Conservation (phyloP, 257 asterid genomes). For the Penstemon newberryi region DNA sequence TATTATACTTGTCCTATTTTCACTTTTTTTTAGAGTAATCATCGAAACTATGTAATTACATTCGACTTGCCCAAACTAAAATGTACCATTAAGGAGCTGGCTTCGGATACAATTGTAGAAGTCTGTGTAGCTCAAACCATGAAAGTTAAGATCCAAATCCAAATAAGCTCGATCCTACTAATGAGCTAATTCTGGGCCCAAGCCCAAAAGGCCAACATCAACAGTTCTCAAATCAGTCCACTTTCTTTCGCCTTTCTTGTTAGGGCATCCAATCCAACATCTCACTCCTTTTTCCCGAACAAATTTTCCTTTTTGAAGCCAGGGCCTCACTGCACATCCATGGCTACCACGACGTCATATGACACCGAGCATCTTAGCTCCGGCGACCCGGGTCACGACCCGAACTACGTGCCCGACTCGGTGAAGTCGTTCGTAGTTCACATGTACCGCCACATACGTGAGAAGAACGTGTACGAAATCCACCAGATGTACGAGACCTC, state of each 20-base stretch:
- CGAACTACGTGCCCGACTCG: constrained; percentile 83
- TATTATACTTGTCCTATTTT: too few relatives aligned
- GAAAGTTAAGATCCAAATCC: too few relatives aligned
- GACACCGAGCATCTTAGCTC: constrained; percentile 47
- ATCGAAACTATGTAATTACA: too few relatives aligned
- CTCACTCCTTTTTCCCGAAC: neutral
- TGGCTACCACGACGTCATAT: constrained; percentile 57
- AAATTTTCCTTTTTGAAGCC: neutral
- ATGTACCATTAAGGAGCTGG: too few relatives aligned
- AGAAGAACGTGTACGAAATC: constrained; percentile 94
- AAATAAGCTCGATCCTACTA: too few relatives aligned
- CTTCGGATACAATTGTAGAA: too few relatives aligned
- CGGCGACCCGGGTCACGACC: constrained; percentile 65
- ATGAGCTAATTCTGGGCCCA: neutral
- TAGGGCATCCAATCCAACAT: neutral
- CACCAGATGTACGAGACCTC: constrained; percentile 94
- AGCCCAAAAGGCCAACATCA: constrained; percentile 1
- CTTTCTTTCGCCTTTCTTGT: neutral
- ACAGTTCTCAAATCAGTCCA: neutral
- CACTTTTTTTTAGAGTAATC: too few relatives aligned
- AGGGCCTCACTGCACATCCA: constrained; percentile 25
- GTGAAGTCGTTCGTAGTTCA: constrained; percentile 85
- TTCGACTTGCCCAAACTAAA: too few relatives aligned
- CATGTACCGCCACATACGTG: constrained; percentile 91
- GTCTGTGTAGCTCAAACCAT: too few relatives aligned